These are phyloP conservation scores for Pyrenophora seminiperda DNA, from an alignment of 2,329 filamentous ascomycete species.

Conservation along the genomic window DNA sequence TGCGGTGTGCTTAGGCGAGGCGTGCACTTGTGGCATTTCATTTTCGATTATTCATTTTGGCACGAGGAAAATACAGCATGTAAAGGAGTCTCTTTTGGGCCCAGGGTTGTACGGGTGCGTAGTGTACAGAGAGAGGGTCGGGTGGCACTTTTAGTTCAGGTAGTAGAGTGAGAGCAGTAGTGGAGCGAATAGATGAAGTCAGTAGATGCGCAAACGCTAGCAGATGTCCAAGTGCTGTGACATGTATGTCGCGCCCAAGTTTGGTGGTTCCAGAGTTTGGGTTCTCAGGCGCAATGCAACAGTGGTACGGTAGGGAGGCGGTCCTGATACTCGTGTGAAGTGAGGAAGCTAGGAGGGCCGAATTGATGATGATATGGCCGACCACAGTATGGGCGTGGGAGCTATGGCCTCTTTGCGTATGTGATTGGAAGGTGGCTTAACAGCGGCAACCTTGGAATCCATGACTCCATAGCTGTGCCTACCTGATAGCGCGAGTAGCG, in stretches of 20 bases:
- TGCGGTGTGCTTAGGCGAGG: slow-evolving; percentile 23
- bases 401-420: slow-evolving; percentile 19
- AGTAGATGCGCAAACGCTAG: slow-evolving; percentile 8
- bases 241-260: too few species aligned
- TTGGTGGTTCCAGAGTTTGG: background rate
- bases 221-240: background rate
- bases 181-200: slow-evolving; percentile 30
- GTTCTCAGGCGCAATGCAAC: too few species aligned
- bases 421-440: slow-evolving; percentile 19
- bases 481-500: slow-evolving; percentile 15
- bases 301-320: slow-evolving; percentile 2
- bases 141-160: slow-evolving; percentile 22
- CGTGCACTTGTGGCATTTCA: slow-evolving; percentile 32
- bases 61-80: slow-evolving; percentile 38
- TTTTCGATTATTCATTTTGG: slow-evolving; percentile 33
- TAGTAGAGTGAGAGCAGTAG: too few species aligned
- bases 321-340: slow-evolving; percentile 4
- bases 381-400: too few species aligned
- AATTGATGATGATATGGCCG: slow-evolving; percentile 6
- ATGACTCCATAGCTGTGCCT: slow-evolving; percentile 19
- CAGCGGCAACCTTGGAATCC: slow-evolving; percentile 20
- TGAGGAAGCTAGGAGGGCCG: slow-evolving; percentile 7
- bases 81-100: slow-evolving; percentile 32
- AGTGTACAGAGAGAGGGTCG: slow-evolving; percentile 19
- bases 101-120: slow-evolving; percentile 6